Evolutionary conservation across 1,139 yeast species (phyloP).

Genomic region (Kodamaea alishanica): DNA sequence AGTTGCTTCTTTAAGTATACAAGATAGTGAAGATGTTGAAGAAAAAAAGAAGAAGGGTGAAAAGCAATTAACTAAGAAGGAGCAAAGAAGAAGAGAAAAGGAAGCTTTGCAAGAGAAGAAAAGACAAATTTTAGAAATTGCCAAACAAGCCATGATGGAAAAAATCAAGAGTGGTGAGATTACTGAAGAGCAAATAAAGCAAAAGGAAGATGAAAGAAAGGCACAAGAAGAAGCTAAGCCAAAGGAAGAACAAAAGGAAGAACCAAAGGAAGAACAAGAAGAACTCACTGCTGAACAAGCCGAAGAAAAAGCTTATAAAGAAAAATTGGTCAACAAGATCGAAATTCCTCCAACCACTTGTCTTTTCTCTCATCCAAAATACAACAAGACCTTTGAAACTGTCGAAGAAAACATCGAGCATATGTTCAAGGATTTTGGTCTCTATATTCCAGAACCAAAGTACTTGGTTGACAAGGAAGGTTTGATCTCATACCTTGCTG

Average conservation of each 20-base stretch:
- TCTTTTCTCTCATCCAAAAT: constrained; percentile 66
- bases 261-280: constrained; percentile 9
- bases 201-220: constrained; percentile 6
- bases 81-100: constrained; percentile 58
- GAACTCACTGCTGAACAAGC: constrained; percentile 39
- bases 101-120: constrained; percentile 63
- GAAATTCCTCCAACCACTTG: constrained; percentile 74
- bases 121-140: constrained; percentile 56
- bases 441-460: constrained; percentile 78
- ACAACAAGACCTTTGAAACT: constrained; percentile 24
- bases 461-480: constrained; percentile 71
- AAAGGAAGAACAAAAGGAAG: constrained; percentile 11
- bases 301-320: constrained; percentile 51
- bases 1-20: constrained; percentile 32
- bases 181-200: constrained; percentile 13
- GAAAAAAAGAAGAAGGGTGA: constrained; percentile 20
- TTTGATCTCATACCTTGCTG: constrained; percentile 68
- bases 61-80: constrained; percentile 54
- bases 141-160: constrained; percentile 52
- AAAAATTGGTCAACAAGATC: constrained; percentile 58
- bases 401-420: constrained; percentile 67
- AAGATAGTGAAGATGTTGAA: constrained; percentile 19
- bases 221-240: constrained; percentile 7
- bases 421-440: constrained; percentile 75
- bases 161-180: constrained; percentile 26